Evolutionary conservation across 345 rosid species (phyloP).

Genomic region (Lumnitzera littorea): DNA sequence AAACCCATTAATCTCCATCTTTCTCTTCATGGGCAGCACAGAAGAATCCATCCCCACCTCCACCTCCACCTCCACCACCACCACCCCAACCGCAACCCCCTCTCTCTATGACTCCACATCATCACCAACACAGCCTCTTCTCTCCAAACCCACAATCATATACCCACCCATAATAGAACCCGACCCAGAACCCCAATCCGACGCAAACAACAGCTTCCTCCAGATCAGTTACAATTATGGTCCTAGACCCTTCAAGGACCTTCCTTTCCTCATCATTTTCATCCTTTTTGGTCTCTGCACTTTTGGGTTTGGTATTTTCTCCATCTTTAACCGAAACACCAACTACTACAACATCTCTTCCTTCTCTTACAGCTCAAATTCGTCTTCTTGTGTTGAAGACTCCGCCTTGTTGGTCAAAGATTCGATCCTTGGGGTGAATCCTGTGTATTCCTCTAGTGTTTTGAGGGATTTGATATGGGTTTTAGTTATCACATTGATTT

Average conservation of each 20-base stretch:
- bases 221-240: slow-evolving; percentile 82
- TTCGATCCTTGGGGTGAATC: background rate
- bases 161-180: slow-evolving; percentile 12
- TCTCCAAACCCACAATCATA: slow-evolving; percentile 45
- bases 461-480: slow-evolving; percentile 51
- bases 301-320: slow-evolving; percentile 75
- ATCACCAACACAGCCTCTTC: slow-evolving; percentile 61
- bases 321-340: slow-evolving; percentile 46
- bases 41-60: slow-evolving; percentile 31
- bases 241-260: slow-evolving; percentile 70
- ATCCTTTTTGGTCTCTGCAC: slow-evolving; percentile 49
- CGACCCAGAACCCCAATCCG: slow-evolving; percentile 11
- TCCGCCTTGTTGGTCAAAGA: slow-evolving; percentile 14
- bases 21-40: slow-evolving; percentile 39
- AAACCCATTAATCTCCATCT: background rate
- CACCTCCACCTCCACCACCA: no score
- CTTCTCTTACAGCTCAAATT: slow-evolving; percentile 34
- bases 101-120: slow-evolving; percentile 28
- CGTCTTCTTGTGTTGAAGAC: background rate
- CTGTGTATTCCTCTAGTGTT: slow-evolving; percentile 28
- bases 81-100: slow-evolving; percentile 13
- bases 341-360: slow-evolving; percentile 43
- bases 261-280: slow-evolving; percentile 66
- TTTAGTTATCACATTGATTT: slow-evolving; percentile 51
- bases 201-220: slow-evolving; percentile 65